phyloP scores from a whole-genome alignment of 2,329 filamentous ascomycete genomes.

The Calonectria hongkongensis region DNA sequence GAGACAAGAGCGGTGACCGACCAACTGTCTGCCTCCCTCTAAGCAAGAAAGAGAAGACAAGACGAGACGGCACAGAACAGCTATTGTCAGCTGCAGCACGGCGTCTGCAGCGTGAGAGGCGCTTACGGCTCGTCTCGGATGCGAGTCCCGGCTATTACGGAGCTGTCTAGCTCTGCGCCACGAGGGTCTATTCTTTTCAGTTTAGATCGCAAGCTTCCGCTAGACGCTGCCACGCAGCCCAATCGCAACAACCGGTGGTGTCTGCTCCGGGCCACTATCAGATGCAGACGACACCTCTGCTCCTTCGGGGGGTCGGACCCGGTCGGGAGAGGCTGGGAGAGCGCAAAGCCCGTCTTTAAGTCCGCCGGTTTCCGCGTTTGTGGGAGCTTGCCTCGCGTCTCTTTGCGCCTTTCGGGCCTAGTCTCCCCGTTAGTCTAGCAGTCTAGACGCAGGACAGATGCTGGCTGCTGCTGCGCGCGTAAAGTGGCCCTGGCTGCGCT shows the following conservation, averaged over 20 bases:
- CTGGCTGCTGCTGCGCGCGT: neutral
- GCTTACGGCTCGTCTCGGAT: conserved; percentile 1
- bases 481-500: neutral
- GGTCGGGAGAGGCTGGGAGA: conserved; percentile 5
- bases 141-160: neutral
- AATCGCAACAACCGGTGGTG: conserved; percentile 10
- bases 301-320: neutral
- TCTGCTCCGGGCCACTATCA: neutral
- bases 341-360: conserved; percentile 17
- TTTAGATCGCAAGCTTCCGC: conserved; percentile 12
- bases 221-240: neutral
- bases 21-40: neutral
- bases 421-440: neutral
- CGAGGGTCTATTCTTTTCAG: conserved; percentile 3
- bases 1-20: neutral
- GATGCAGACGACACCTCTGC: neutral
- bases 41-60: neutral
- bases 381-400: conserved; percentile 7
- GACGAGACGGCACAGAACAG: neutral
- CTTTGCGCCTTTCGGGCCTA: neutral
- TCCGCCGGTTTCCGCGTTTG: conserved; percentile 10
- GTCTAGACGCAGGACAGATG: neutral
- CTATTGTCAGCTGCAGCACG: neutral
- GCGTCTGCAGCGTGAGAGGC: conserved; percentile 14
- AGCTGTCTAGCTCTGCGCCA: conserved; percentile 2